A percentile compares a stretch with the other conserved stretches of the same genome.
Conservation (phyloP, 2,329 filamentous ascomycete genomes). For the Penicillium vulpinum region DNA sequence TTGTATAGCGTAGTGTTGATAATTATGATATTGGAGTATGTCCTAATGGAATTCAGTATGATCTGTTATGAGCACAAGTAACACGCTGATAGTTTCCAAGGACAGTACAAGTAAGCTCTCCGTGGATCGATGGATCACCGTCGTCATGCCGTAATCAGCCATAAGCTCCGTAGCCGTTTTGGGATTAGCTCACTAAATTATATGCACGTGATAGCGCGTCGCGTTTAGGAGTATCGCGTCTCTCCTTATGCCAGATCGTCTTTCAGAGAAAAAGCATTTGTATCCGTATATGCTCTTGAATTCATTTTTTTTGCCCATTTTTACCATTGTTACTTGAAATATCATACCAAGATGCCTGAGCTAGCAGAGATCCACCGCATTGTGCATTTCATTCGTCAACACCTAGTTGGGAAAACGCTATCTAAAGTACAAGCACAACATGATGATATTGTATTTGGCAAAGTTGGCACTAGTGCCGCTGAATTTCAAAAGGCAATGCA, state of each 20-base stretch:
- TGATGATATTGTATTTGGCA: slow-evolving; percentile 85
- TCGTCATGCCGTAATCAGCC: slow-evolving; percentile 1
- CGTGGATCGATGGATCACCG: background rate
- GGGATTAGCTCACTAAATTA: background rate
- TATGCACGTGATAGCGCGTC: slow-evolving; percentile 8
- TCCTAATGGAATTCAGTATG: background rate
- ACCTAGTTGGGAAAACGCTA: slow-evolving; percentile 82
- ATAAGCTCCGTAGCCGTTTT: background rate
- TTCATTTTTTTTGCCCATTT: background rate
- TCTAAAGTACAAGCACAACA: slow-evolving; percentile 68
- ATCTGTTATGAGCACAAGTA: background rate
- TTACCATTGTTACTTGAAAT: background rate
- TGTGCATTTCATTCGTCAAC: slow-evolving; percentile 78
- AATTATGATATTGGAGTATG: background rate
- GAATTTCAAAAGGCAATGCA: slow-evolving; percentile 72
- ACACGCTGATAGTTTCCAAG: background rate
- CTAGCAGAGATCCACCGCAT: slow-evolving; percentile 72
- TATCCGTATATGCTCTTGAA: slow-evolving; percentile 8
- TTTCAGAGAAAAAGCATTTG: background rate
- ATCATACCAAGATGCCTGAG: slow-evolving; percentile 46
- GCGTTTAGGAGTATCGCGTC: background rate
- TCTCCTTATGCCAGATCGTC: background rate
- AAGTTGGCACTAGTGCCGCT: slow-evolving; percentile 75
- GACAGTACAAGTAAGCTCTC: background rate
- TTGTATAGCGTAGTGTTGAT: background rate